These are phyloP conservation scores for Phytophthora podocarpi DNA, from an alignment of 352 stramenopile genomes.

Conservation along the genomic window DNA sequence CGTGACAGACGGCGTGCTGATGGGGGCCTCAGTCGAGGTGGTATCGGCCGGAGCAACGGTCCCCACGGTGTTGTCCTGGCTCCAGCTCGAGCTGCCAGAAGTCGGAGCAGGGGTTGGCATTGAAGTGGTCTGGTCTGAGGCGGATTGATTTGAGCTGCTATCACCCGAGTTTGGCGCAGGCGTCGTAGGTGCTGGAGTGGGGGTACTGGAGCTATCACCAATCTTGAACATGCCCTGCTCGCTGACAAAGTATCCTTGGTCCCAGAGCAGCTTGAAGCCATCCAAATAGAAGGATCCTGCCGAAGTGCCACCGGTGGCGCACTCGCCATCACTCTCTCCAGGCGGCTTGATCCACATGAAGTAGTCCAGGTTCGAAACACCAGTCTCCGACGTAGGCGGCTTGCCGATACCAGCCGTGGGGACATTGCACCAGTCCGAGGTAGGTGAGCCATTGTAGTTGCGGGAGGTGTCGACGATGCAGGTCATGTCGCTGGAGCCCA, in stretches of 20 bases:
- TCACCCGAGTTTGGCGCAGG: slow-evolving; percentile 1
- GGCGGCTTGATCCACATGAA: slow-evolving; percentile 77
- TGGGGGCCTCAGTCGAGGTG: slow-evolving; percentile 1
- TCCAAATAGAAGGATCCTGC: slow-evolving; percentile 66
- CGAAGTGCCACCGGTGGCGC: slow-evolving; percentile 35
- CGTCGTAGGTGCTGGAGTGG: neutral
- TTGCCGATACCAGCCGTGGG: slow-evolving; percentile 44
- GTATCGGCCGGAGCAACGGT: slow-evolving; percentile 24
- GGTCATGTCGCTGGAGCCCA: slow-evolving; percentile 37
- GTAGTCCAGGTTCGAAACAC: slow-evolving; percentile 61
- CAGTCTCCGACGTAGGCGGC: slow-evolving; percentile 53
- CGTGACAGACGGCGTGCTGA: slow-evolving; percentile 6
- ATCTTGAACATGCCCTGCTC: slow-evolving; percentile 23
- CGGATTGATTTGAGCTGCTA: slow-evolving; percentile 1
- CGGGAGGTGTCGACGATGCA: slow-evolving; percentile 68
- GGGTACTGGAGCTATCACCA: slow-evolving; percentile 2
- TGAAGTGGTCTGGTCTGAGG: slow-evolving; percentile 5
- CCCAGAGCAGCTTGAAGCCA: slow-evolving; percentile 62
- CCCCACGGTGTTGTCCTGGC: slow-evolving; percentile 11
- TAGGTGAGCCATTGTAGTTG: slow-evolving; percentile 36
- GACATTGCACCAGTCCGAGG: slow-evolving; percentile 67
- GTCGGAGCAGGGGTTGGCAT: neutral
- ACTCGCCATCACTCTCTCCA: slow-evolving; percentile 70
- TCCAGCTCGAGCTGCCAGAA: slow-evolving; percentile 19
- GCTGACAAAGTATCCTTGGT: slow-evolving; percentile 65